Base-by-base conservation (phyloP, 2,329 filamentous ascomycete genomes). In the Alternaria metachromatica region DNA sequence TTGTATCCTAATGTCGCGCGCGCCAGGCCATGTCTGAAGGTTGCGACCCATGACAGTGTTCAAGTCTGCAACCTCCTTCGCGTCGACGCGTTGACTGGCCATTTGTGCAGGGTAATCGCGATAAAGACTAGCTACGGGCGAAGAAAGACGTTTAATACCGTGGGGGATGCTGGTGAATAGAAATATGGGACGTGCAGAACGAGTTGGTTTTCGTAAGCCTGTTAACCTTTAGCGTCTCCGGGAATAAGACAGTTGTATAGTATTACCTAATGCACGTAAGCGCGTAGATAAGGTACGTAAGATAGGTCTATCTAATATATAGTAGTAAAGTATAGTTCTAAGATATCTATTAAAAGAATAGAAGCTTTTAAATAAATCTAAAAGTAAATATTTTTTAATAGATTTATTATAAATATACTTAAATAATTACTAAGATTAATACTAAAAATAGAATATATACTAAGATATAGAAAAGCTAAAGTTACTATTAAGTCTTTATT, bases 1-100 rank as follows among this genome's bases (percentile, higher is more conserved):
- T 50, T 66, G 62, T 23, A 74, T 71, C 26, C 67, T 69, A 18
- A 69, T 64, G 49, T 72, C 63, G 54, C 57, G 64, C 28, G 62
- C 59, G 50, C 57, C 71, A 15, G 69, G 65, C 66, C 67, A 71
- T 51, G 50, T 48, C 46, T 54, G 46, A 12, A 65, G 57, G 43
- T 50, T 62, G 15, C 54, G 62, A 49, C 58, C 53, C 28, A 51
- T 55, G 18, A 57, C 60, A 20, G 48, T n/a, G 15, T 48, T 28
- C 41, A 15, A 26, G 12, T 58, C 46, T 18, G 33, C n/a, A 41
- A 45, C n/a, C 33, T 55, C 48, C 20, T 63, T 50, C 28, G 28
- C 50, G 20, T 55, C 44, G 9, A 44, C 41, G n/a, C 15, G 25
- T 25, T 5, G 44, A 28, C 44, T 28, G 20, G 33, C 54, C 56